Evolutionary conservation across 1,284 basidiomycete genomes (phyloP).

Genomic region (Ceratobasidium sp.): DNA sequence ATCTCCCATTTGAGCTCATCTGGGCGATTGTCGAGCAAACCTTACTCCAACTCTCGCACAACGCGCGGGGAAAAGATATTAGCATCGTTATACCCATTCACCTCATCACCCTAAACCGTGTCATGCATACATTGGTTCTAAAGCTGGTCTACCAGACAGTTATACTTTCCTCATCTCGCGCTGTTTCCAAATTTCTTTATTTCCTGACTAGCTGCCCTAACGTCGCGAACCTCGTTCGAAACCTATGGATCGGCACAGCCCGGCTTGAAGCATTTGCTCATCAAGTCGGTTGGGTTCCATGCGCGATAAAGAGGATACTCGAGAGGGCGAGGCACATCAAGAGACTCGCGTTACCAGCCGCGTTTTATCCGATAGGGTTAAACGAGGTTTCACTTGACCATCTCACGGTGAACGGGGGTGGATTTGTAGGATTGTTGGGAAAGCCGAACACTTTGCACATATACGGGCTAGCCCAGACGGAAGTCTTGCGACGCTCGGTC

Average conservation of each 20-base stretch:
- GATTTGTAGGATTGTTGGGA: background rate
- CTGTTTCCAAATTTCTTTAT: background rate
- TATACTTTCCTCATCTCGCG: constrained; percentile 8
- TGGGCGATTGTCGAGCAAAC: constrained; percentile 20
- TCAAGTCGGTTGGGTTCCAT: constrained; percentile 2
- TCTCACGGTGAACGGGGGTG: constrained; percentile 6
- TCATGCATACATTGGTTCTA: background rate
- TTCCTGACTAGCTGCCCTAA: background rate
- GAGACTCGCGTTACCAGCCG: constrained; percentile 12
- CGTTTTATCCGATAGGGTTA: background rate
- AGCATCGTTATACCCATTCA: background rate
- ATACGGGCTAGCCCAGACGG: background rate
- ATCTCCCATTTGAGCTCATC: constrained; percentile 19
- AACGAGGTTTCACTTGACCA: background rate
- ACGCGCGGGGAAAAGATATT: background rate
- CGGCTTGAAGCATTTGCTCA: constrained; percentile 2
- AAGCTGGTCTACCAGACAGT: constrained; percentile 15
- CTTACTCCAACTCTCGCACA: background rate
- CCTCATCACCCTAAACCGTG: constrained; percentile 16
- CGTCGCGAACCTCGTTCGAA: constrained; percentile 15
- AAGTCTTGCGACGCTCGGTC: background rate
- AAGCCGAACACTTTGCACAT: background rate
- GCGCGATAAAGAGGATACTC: background rate
- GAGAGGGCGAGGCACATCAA: background rate
- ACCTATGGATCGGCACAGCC: constrained; percentile 26